phyloP scores from a whole-genome alignment of 2,329 filamentous ascomycete species.

The Hymenoscyphus scutula region DNA sequence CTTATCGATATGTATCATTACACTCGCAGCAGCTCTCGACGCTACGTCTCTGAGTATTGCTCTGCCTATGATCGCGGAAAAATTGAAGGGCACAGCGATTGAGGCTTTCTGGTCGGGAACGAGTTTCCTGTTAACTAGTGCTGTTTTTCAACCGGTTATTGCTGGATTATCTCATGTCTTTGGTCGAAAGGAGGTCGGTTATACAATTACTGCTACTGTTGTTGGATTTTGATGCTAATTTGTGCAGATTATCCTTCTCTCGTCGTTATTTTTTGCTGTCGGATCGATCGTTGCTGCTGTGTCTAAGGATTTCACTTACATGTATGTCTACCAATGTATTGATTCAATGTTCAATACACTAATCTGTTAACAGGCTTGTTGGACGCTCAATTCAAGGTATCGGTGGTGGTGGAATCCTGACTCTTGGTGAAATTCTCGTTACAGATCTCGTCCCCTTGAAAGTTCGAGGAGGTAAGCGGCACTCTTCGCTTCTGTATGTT shows the following conservation, averaged over 20 bases:
- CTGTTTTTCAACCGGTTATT: conserved; percentile 55
- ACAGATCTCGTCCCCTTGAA: conserved; percentile 47
- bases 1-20: conserved; percentile 43
- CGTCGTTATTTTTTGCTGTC: conserved; percentile 38
- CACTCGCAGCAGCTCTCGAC: conserved; percentile 62
- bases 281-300: conserved; percentile 41
- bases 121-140: conserved; percentile 64
- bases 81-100: conserved; percentile 51
- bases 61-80: conserved; percentile 51
- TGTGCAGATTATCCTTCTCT: conserved; percentile 24
- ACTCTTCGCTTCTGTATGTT: conserved; percentile 13
- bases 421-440: conserved; percentile 46
- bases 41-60: conserved; percentile 65
- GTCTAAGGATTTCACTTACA: conserved; percentile 39
- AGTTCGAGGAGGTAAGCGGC: conserved; percentile 38
- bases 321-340: conserved; percentile 21
- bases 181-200: conserved; percentile 38
- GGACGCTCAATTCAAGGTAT: conserved; percentile 48
- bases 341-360: background rate
- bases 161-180: conserved; percentile 42
- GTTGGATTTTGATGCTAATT: conserved; percentile 4
- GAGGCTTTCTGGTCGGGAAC: conserved; percentile 72
- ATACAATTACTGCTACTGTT: background rate
- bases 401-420: conserved; percentile 50
- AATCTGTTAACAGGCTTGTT: conserved; percentile 32